Evolutionary conservation across 306 rosid species (phyloP).

Genomic region (Acacia acuminata): DNA sequence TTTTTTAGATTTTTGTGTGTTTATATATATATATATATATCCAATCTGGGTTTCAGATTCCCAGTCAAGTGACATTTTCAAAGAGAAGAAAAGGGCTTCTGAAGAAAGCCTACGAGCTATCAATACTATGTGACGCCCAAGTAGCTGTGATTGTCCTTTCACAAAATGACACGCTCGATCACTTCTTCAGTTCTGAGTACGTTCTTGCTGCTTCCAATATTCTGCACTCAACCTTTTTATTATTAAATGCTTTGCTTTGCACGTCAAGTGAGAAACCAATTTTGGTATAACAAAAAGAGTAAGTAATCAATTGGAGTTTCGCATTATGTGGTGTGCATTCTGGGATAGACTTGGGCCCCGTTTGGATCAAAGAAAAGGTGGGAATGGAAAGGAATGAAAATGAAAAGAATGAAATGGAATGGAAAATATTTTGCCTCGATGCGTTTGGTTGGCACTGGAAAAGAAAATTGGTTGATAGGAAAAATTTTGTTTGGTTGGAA

Average conservation of each 20-base stretch:
- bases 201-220: slow-evolving; percentile 1
- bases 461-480: too few species aligned
- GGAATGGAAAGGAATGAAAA: too few species aligned
- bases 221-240: too few species aligned
- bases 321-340: too few species aligned
- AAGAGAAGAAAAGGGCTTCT: slow-evolving; percentile 57
- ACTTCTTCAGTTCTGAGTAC: slow-evolving; percentile 69
- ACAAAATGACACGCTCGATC: slow-evolving; percentile 60
- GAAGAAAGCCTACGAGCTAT: slow-evolving; percentile 43
- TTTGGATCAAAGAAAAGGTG: too few species aligned
- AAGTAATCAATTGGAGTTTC: too few species aligned
- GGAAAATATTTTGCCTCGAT: too few species aligned
- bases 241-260: too few species aligned
- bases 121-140: slow-evolving; percentile 71
- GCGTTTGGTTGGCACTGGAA: too few species aligned
- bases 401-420: too few species aligned
- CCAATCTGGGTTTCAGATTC: not conserved
- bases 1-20: not conserved
- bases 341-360: not conserved
- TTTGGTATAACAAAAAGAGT: too few species aligned
- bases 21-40: not conserved
- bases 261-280: not conserved
- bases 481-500: too few species aligned
- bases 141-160: slow-evolving; percentile 63
- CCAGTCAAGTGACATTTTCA: slow-evolving; percentile 50